Base-by-base conservation (phyloP, 768 basidiomycete species). In the Russula dissimulans region DNA sequence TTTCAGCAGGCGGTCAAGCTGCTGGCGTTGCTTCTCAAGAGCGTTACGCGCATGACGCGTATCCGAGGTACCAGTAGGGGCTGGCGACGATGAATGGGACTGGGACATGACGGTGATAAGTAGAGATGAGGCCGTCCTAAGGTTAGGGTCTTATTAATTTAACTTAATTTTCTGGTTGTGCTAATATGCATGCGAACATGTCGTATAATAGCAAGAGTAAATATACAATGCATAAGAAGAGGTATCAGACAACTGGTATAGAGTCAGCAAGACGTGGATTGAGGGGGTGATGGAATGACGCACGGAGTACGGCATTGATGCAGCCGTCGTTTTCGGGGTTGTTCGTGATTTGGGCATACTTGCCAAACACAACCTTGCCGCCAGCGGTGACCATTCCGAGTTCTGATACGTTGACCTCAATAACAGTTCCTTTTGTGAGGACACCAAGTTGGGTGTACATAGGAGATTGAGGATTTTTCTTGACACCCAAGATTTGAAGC, bases 331-430 rank as follows among this genome's bases (percentile, higher is more conserved):
- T 94, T 76, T 97, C 94, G 18, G 91, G 91, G 73, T 92, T 93
- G 77, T 94, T 94, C 53, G 91, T 94, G 68, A 95, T 80, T 70
- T 95, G 91, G 6, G 93, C 91, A 69, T 94, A 95, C 74, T 93
- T 93, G 65, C 91, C 91, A 68, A 91, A 91, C 36, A 91, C 89
- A 46, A 91, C 87, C 71, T 97, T 97, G 64, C 95, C 95, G 54
- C 95, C 94, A 3, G 95, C 87, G 12, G 95, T 97, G 41, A 98
- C 95, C 82, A 97, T 87, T 56, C 95, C 95, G 63, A 98, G 77
- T 72, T 98, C 95, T 44, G 94, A 95, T n/a, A 97, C 93, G 68
- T 99, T 98, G 67, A 98, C 95, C 71, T 99, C 97, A 57, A 99
- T 87, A 65, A 99, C 86, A 1, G 97, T 99, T 51, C 97, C 97